Percentiles rank a stretch among this genome's conserved stretches.
Evolutionary conservation across 164 flowering plant genomes (phyloP).

Genomic region (Vitis riparia): DNA sequence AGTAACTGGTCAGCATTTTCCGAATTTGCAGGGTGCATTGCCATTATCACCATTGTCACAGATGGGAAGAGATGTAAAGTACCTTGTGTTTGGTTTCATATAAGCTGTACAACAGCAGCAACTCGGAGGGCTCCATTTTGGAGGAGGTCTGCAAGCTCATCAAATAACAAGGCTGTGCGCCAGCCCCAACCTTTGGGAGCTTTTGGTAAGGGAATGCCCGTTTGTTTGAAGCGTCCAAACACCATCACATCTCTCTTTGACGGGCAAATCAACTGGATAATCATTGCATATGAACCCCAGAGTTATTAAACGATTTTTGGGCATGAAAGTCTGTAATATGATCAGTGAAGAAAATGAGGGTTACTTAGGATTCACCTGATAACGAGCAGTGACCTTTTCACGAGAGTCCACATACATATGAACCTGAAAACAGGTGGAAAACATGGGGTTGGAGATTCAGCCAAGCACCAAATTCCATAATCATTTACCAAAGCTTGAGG

Average conservation of each 20-base stretch:
- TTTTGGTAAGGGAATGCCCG: slow-evolving; percentile 92
- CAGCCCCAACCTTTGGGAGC: slow-evolving; percentile 99
- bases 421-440: slow-evolving; percentile 45
- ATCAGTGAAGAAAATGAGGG: slow-evolving; percentile 2
- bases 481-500: neutral
- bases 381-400: slow-evolving; percentile 95
- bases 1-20: neutral
- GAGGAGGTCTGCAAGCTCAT: slow-evolving; percentile 84
- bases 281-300: neutral
- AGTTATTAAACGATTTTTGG: neutral
- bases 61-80: neutral
- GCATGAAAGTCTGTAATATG: neutral
- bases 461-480: neutral
- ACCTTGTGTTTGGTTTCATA: slow-evolving; percentile 29
- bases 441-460: neutral
- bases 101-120: slow-evolving; percentile 88
- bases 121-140: slow-evolving; percentile 86
- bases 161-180: slow-evolving; percentile 89
- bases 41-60: neutral
- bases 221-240: slow-evolving; percentile 86
- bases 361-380: slow-evolving; percentile 58
- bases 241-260: slow-evolving; percentile 96
- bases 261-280: slow-evolving; percentile 76
- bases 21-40: neutral
- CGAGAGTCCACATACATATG: slow-evolving; percentile 85